Percentiles rank a stretch among this genome's conserved stretches.
phyloP scores from a whole-genome alignment of 1,284 basidiomycete species.

The Cryptococcus neoformans region DNA sequence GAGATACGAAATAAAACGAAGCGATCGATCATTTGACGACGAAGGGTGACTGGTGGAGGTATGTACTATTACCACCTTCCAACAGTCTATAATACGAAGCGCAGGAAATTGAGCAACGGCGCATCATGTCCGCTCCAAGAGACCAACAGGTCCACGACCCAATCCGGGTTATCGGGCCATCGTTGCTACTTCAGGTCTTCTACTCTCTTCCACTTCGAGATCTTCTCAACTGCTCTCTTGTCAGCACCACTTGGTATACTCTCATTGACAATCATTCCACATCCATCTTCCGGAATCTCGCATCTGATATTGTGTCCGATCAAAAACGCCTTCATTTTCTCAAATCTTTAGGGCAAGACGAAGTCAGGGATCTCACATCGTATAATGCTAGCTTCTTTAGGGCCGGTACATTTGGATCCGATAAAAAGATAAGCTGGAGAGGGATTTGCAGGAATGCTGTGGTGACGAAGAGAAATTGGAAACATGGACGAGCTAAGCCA shows the following conservation, averaged over 20 bases:
- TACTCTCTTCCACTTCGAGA: constrained; percentile 21
- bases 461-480: constrained; percentile 27
- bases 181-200: constrained; percentile 37
- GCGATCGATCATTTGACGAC: too few species aligned
- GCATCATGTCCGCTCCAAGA: too few species aligned
- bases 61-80: too few species aligned
- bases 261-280: constrained; percentile 13
- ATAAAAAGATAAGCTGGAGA: constrained; percentile 21
- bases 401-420: not conserved
- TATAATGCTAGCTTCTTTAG: not conserved
- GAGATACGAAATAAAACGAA: too few species aligned
- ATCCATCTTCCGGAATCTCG: constrained; percentile 23
- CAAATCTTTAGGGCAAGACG: not conserved
- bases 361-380: not conserved
- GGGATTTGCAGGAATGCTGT: constrained; percentile 14
- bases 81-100: too few species aligned
- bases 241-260: constrained; percentile 24
- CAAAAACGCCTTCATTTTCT: not conserved
- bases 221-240: constrained; percentile 19
- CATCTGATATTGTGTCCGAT: constrained; percentile 20
- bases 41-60: too few species aligned
- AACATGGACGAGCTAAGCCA: constrained; percentile 19
- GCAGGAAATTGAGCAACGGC: too few species aligned
- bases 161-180: constrained; percentile 27
- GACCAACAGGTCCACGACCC: constrained; percentile 22